These are phyloP conservation scores for Cadophora sp. DNA, from an alignment of 2,329 filamentous ascomycete species.

Conservation along the genomic window DNA sequence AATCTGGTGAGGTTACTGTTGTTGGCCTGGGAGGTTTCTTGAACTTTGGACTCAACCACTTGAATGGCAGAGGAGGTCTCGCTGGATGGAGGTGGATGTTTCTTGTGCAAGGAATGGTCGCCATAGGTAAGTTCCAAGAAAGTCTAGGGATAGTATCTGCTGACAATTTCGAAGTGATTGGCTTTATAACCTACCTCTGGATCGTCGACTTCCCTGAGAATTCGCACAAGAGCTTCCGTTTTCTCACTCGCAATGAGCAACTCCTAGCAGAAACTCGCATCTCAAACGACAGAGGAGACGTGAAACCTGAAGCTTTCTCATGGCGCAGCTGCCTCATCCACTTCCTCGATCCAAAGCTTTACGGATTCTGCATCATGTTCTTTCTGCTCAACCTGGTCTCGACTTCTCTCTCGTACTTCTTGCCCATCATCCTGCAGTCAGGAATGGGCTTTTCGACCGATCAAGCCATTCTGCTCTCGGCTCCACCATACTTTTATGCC, in stretches of 20 bases:
- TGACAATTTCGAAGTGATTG: conserved; percentile 56
- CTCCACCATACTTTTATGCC: conserved; percentile 59
- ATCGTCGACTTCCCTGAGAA: conserved; percentile 72
- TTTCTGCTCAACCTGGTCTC: conserved; percentile 75
- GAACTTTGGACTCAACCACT: conserved; percentile 71
- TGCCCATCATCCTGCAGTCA: conserved; percentile 74
- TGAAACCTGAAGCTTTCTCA: conserved; percentile 59
- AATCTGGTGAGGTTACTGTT: conserved; percentile 69
- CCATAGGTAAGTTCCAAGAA: conserved; percentile 47
- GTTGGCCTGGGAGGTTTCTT: conserved; percentile 48
- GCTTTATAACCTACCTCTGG: conserved; percentile 60
- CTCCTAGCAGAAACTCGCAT: conserved; percentile 60
- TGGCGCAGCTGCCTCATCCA: conserved; percentile 59
- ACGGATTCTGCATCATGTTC: conserved; percentile 67
- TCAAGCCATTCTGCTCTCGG: conserved; percentile 60
- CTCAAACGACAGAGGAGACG: conserved; percentile 64
- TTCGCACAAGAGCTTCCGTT: conserved; percentile 58
- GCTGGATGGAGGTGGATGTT: conserved; percentile 72
- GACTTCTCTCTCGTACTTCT: conserved; percentile 80
- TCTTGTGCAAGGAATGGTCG: conserved; percentile 56
- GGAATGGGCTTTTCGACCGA: conserved; percentile 62
- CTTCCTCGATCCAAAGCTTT: conserved; percentile 63
- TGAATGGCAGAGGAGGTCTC: conserved; percentile 60
- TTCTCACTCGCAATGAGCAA: conserved; percentile 56
- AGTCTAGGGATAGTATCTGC: not conserved